Conservation (phyloP, 805 yeast species). For the Pichia kluyveri region DNA sequence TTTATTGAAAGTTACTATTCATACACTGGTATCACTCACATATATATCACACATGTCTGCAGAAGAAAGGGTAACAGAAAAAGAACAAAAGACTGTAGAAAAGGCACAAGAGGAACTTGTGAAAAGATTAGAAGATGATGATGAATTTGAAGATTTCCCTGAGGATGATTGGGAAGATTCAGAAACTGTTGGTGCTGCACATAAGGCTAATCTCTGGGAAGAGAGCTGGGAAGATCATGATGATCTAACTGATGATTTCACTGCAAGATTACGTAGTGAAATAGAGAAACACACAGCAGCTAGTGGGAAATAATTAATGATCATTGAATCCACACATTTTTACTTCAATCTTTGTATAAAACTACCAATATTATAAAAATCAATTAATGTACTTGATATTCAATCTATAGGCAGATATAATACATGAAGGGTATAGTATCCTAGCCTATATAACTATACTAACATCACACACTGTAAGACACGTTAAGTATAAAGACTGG, state of each 20-base stretch:
- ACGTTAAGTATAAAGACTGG: not conserved
- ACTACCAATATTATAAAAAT: not conserved
- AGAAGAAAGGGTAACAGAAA: constrained; percentile 1
- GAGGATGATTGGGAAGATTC: constrained; percentile 74
- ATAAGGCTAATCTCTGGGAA: constrained; percentile 73
- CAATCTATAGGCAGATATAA: too few species aligned
- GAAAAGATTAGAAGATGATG: constrained; percentile 87
- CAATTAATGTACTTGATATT: too few species aligned
- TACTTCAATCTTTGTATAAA: not conserved
- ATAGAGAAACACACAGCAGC: not conserved
- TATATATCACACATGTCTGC: not conserved
- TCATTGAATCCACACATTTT: too few species aligned
- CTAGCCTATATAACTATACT: too few species aligned
- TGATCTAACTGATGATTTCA: constrained; percentile 74
- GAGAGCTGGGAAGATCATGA: constrained; percentile 98
- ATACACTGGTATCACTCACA: too few species aligned
- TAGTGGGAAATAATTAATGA: not conserved
- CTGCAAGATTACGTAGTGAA: constrained; percentile 55
- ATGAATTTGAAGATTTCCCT: constrained; percentile 95
- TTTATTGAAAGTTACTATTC: too few species aligned
- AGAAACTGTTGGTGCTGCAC: constrained; percentile 38
- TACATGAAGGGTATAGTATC: too few species aligned
- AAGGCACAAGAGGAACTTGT: constrained; percentile 25
- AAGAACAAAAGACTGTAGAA: not conserved
- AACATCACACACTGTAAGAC: not conserved